Conservation (phyloP, 345 rosid species). For the Syzygium grande region DNA sequence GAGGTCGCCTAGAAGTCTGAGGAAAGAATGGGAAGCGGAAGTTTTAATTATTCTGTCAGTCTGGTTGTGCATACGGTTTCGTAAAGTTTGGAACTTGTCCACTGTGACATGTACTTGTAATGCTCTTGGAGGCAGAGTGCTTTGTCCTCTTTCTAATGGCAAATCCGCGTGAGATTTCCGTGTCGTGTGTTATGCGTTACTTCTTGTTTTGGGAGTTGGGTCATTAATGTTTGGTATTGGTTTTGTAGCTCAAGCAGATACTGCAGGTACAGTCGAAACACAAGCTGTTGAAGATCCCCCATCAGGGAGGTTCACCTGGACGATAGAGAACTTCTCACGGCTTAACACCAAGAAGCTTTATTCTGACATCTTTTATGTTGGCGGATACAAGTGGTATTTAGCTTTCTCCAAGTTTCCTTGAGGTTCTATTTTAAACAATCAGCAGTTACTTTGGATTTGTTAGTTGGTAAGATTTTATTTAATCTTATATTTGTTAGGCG, state of each 20-base stretch:
- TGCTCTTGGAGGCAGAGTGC: background rate
- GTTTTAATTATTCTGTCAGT: background rate
- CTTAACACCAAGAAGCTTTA: conserved; percentile 45
- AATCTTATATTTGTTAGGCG: conserved; percentile 25
- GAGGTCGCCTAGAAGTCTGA: background rate
- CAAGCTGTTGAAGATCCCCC: conserved; percentile 46
- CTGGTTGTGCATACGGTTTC: background rate
- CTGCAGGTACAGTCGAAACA: conserved; percentile 27
- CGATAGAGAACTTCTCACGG: conserved; percentile 44
- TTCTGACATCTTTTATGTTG: conserved; percentile 38
- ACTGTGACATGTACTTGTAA: background rate
- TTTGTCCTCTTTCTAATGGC: background rate
- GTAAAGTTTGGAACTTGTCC: background rate
- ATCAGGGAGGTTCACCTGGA: conserved; percentile 46
- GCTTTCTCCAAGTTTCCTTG: background rate
- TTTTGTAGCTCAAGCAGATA: conserved; percentile 33
- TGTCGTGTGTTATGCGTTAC: background rate
- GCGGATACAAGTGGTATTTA: conserved; percentile 45
- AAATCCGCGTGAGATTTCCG: background rate
- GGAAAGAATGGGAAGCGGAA: background rate
- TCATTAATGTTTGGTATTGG: background rate
- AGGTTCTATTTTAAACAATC: background rate
- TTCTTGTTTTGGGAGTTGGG: background rate
- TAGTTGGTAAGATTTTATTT: background rate
- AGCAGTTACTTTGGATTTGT: background rate